Evolutionary conservation across 306 rosid genomes (phyloP).

Genomic region (Lathyrus sativus): DNA sequence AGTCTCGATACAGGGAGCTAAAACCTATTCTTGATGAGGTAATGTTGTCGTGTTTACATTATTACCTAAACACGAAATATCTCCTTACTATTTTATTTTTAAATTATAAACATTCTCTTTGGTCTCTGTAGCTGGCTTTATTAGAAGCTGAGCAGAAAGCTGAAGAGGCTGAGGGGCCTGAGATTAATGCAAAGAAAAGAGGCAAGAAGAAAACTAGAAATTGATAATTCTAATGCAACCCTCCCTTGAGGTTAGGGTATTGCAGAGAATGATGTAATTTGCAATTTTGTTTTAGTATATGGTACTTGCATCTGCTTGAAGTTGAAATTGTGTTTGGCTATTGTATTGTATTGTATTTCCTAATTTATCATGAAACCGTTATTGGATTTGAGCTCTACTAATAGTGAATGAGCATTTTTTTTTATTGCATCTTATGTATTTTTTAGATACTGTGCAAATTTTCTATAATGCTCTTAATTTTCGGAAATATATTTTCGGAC

Average conservation of each 20-base stretch:
- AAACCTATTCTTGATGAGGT: slow-evolving; percentile 98
- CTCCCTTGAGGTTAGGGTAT: slow-evolving; percentile 6
- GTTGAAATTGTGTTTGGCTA: slow-evolving; percentile 2
- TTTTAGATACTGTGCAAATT: too few species aligned
- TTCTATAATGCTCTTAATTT: too few species aligned
- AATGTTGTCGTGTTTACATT: slow-evolving; percentile 31
- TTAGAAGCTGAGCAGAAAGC: slow-evolving; percentile 95
- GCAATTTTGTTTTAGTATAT: slow-evolving; percentile 45
- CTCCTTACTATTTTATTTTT: slow-evolving; percentile 5
- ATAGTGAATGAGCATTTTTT: too few species aligned
- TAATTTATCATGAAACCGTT: slow-evolving; percentile 26
- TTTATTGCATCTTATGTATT: too few species aligned
- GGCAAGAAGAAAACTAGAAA: slow-evolving; percentile 81
- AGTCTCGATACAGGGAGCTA: slow-evolving; percentile 80
- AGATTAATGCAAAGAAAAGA: slow-evolving; percentile 69
- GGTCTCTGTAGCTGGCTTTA: slow-evolving; percentile 68
- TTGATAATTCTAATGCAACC: slow-evolving; percentile 32
- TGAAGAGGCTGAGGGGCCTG: slow-evolving; percentile 83
- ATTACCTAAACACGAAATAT: slow-evolving; percentile 5
- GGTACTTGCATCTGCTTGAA: background rate
- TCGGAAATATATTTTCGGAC: too few species aligned
- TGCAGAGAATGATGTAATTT: slow-evolving; percentile 36
- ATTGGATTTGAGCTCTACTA: slow-evolving; percentile 7
- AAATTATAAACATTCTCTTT: slow-evolving; percentile 18
- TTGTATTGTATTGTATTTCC: slow-evolving; percentile 1